Evolutionary conservation across 2,329 filamentous ascomycete genomes (phyloP), one percentile per base, ranked within the genome.

Genomic region (Aspergillus ustus): DNA sequence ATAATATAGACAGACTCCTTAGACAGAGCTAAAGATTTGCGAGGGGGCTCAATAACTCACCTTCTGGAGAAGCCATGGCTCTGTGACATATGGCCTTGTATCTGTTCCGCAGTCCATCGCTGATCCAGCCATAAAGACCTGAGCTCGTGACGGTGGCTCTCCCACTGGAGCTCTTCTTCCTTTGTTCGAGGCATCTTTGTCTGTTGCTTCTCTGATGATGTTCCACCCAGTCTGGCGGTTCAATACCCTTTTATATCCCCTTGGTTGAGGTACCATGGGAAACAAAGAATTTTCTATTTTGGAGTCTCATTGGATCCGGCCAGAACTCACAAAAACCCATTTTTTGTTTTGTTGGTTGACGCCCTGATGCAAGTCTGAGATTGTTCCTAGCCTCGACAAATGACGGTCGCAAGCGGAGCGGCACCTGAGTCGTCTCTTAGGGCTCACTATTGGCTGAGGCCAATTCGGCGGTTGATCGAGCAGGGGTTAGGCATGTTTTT

Each of bases 81-180:
- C 52, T 63, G 57, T 50, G 63, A 63, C 63, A 65, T 65, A 52
- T 65, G 52, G 44, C 58, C 40, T 59, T 57, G 63, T 48, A 65
- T 59, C 44, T 57, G 53, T 31, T 63, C 57, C 44, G 52, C 45
- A 52, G 61, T 62, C 51, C 60, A 57, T 31, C 49, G 45, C 52
- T 60, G 55, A 46, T 64, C 56, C 22, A 64, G 57, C 59, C 53
- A 63, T 37, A 63, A 50, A 34, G 31, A 44, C 55, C 57, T 62
- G 25, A 64, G 60, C 44, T 64, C 62, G 17, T 60, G 43, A 22
- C 52, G 60, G 50, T 64, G 56, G 25, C 7, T 52, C 50, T 64
- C 50, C 62, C 62, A 64, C 43, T 56, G 49, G 25, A 45, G 29
- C 40, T 62, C 55, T 25, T 59, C 44, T n/a, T 54, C 50, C 34